phyloP scores from a whole-genome alignment of 441 rosid genomes.

The Biscutella laevigata region DNA sequence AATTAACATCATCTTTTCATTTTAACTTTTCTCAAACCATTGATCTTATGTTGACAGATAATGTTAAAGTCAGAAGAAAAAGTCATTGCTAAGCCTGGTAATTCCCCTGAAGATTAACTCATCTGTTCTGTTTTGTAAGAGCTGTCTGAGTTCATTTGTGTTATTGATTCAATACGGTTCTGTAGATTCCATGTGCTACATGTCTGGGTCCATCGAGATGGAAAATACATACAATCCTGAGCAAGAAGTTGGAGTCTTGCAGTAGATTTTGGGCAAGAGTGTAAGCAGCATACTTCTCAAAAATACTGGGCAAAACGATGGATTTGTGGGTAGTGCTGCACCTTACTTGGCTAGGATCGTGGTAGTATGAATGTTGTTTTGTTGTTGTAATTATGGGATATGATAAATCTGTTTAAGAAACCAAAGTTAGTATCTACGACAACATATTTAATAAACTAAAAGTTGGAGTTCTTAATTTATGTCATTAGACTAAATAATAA shows the following conservation, averaged over 20 bases:
- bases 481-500: too few species aligned
- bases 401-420: too few species aligned
- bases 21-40: neutral
- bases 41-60: conserved; percentile 41
- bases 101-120: neutral
- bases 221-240: conserved; percentile 77
- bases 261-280: conserved; percentile 92
- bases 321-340: conserved; percentile 89
- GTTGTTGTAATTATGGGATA: too few species aligned
- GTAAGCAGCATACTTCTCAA: conserved; percentile 53
- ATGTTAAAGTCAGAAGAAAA: conserved; percentile 86
- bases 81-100: conserved; percentile 83
- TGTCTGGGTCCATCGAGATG: conserved; percentile 89
- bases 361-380: too few species aligned
- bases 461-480: too few species aligned
- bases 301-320: conserved; percentile 63
- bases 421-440: too few species aligned
- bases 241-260: conserved; percentile 87
- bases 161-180: conserved; percentile 14
- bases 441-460: too few species aligned
- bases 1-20: neutral
- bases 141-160: too few species aligned
- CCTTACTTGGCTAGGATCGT: conserved; percentile 92
- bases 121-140: neutral
- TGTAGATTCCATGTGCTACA: conserved; percentile 89